phyloP scores from a whole-genome alignment of 2,329 filamentous ascomycete genomes.

The Beauveria bassiana region DNA sequence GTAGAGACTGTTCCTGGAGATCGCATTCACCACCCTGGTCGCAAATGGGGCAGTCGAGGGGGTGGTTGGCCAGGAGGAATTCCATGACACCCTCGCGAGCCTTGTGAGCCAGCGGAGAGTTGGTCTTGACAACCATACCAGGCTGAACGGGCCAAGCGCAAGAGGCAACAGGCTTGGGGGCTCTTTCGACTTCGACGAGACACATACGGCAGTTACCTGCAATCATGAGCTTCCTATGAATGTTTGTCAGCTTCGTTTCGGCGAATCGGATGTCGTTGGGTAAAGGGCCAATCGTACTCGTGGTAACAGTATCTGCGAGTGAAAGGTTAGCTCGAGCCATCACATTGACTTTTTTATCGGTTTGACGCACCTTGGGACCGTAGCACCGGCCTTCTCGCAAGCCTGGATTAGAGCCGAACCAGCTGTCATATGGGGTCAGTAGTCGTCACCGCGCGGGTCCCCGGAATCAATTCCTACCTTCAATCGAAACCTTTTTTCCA shows the following conservation, averaged over 20 bases:
- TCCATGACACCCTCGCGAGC: conserved; percentile 99
- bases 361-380: conserved; percentile 65
- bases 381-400: conserved; percentile 93
- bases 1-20: conserved; percentile 98
- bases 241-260: conserved; percentile 31
- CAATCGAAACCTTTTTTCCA: conserved; percentile 96
- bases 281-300: conserved; percentile 56
- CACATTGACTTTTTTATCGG: neutral
- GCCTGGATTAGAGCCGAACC: conserved; percentile 97
- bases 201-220: conserved; percentile 99
- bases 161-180: conserved; percentile 94
- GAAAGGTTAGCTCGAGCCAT: conserved; percentile 18
- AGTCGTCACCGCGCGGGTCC: conserved; percentile 14
- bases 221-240: conserved; percentile 84
- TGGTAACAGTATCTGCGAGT: conserved; percentile 86
- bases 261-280: conserved; percentile 16
- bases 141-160: conserved; percentile 98
- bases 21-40: conserved; percentile 99
- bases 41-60: conserved; percentile 93
- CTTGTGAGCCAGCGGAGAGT: conserved; percentile 93
- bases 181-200: conserved; percentile 92
- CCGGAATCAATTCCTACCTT: conserved; percentile 54
- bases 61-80: conserved; percentile 93
- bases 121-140: conserved; percentile 98
- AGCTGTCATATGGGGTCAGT: conserved; percentile 51